Base-by-base conservation (phyloP, 768 basidiomycete species). In the Leccinum variicolor region DNA sequence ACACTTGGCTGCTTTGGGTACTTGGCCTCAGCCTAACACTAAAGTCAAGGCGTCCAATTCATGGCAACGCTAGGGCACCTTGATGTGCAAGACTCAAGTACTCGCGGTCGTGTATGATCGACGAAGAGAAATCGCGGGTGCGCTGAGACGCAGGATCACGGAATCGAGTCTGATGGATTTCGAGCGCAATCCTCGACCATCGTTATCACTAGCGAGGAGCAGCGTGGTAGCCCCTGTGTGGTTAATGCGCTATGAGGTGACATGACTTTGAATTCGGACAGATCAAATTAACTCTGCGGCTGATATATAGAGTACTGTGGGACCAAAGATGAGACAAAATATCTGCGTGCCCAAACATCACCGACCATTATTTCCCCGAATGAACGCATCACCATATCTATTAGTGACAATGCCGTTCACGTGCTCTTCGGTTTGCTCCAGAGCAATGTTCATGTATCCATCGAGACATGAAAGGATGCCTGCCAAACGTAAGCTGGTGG, bases 401-500 rank as follows among this genome's bases (percentile, higher is more conserved):
- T 95, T 96, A 33, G 91, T 95, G 50, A 90, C 81, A n/a, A 74
- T 66, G 4, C 94, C 94, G 61, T 90, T 87, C 10, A 95, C 92
- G 72, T 94, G 86, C 74, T 99, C 97, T 74, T 97, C 94, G 3
- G 95, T 97, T 72, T 97, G 92, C 74, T 99, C 97, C 34, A 98
- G 76, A 14, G 94, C 97, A 51, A 98, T 96, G 75, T 98, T 98
- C 97, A 99, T 98, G 74, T 97, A 98, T 0, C 95, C 95, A 73
- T 98, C 97, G 23, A 98, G 81, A 68, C 97, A 98, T 3, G 94
- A 95, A 14, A 99, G 76, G 3, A 94, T 81, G 19, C 96, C 96
- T 98, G 6, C 11, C n/a, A 43, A 39, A 50, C 23, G 49, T 62
- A 52, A 29, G 33, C 26, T 26, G 14, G 17, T 31, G 26, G 55